Conservation (phyloP, 805 yeast genomes). For the Saturnispora zaruensis region DNA sequence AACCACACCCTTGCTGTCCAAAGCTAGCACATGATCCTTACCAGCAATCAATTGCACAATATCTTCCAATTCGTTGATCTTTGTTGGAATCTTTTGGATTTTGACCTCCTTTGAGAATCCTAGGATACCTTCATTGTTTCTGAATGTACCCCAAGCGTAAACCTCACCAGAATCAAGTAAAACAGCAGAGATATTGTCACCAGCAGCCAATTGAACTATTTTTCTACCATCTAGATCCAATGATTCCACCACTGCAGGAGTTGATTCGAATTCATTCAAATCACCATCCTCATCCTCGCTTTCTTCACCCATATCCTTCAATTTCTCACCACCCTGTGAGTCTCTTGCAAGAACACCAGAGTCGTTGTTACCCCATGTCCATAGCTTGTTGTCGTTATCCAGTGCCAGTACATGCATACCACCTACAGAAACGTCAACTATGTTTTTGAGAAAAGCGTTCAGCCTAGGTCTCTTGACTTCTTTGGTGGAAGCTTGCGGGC, state of each 20-base stretch:
- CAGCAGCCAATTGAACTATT: conserved; percentile 76
- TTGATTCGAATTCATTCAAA: conserved; percentile 79
- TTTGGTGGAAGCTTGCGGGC: conserved; percentile 83
- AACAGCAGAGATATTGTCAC: conserved; percentile 84
- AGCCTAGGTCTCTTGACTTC: conserved; percentile 95
- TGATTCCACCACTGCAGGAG: conserved; percentile 66
- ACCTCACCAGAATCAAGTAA: conserved; percentile 76
- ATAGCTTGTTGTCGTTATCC: conserved; percentile 66
- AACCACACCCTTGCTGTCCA: conserved; percentile 78
- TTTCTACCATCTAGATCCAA: conserved; percentile 45
- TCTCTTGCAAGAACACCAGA: conserved; percentile 87
- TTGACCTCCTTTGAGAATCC: conserved; percentile 65
- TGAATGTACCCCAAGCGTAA: conserved; percentile 97
- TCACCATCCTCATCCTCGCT: conserved; percentile 76
- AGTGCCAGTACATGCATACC: conserved; percentile 91
- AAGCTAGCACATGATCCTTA: conserved; percentile 81
- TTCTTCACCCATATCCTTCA: conserved; percentile 58
- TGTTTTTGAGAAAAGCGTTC: conserved; percentile 64
- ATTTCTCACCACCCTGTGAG: conserved; percentile 53
- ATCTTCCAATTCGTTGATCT: conserved; percentile 51
- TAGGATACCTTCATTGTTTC: conserved; percentile 83
- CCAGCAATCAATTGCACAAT: conserved; percentile 85
- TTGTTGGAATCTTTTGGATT: conserved; percentile 60
- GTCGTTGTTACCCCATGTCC: conserved; percentile 99
- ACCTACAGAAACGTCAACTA: conserved; percentile 87